Evolutionary conservation across 176 grass and related monocot species (phyloP).

Genomic region (Puya raimondii): DNA sequence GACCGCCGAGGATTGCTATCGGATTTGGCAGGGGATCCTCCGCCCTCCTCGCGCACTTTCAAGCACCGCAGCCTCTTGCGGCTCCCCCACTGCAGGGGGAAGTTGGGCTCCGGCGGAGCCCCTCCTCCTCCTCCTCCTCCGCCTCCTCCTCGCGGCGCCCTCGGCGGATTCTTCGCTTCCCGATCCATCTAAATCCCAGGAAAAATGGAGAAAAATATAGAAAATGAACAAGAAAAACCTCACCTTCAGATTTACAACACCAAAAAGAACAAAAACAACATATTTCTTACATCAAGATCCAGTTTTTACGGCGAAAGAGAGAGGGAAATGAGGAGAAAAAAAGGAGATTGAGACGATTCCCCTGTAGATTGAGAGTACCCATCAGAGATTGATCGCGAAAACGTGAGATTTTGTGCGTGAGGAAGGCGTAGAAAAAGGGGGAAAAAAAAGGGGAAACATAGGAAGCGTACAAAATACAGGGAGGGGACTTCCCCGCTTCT

Average conservation of each 20-base stretch:
- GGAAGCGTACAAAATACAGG: not conserved
- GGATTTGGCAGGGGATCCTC: constrained; percentile 21
- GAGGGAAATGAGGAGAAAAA: not conserved
- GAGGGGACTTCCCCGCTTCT: too few relatives aligned
- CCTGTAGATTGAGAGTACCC: not conserved
- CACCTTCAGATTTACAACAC: not conserved
- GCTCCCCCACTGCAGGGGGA: constrained; percentile 70
- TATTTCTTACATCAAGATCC: constrained; percentile 2
- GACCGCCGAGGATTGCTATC: constrained; percentile 22
- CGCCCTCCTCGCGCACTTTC: constrained; percentile 44
- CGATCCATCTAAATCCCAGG: not conserved
- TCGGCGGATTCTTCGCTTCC: constrained; percentile 1
- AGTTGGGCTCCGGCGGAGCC: constrained; percentile 40
- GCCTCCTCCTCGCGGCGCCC: constrained; percentile 23
- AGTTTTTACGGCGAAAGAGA: not conserved
- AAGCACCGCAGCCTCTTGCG: constrained; percentile 59
- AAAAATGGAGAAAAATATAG: too few relatives aligned
- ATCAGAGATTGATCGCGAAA: not conserved
- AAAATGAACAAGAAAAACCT: not conserved
- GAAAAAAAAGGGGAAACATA: not conserved
- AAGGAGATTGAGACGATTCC: not conserved
- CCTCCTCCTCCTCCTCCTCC: constrained; percentile 30
- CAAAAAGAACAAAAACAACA: not conserved
- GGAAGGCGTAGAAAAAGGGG: not conserved
- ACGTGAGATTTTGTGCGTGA: not conserved